These are phyloP conservation scores for Bassia scoparia DNA, from an alignment of 148 eudicot genomes.

Conservation along the genomic window DNA sequence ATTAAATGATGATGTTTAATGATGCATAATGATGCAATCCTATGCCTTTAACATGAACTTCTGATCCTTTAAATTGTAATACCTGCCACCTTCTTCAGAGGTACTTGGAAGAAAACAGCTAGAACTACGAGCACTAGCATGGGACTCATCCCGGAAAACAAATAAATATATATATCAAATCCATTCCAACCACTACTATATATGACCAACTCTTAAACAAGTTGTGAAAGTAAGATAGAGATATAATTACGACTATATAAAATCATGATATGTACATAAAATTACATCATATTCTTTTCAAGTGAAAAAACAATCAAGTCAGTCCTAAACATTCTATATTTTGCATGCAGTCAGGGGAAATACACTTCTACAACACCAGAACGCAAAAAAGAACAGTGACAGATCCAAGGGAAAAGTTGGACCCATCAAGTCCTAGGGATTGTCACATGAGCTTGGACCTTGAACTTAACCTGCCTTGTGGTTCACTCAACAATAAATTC, in stretches of 20 bases:
- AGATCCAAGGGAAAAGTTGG: constrained; percentile 57
- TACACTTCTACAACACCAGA: constrained; percentile 76
- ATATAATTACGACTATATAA: too few species aligned
- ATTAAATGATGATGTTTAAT: too few species aligned
- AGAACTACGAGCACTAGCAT: too few species aligned
- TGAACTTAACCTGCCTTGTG: constrained; percentile 78
- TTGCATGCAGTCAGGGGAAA: constrained; percentile 56
- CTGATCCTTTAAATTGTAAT: too few species aligned
- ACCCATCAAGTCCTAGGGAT: constrained; percentile 36
- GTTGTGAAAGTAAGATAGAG: not conserved
- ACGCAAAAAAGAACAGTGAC: constrained; percentile 59
- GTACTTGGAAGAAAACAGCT: too few species aligned
- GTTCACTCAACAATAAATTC: constrained; percentile 28
- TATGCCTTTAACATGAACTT: too few species aligned
- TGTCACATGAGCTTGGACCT: constrained; percentile 77
- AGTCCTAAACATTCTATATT: not conserved
- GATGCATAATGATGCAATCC: too few species aligned
- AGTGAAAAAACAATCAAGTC: not conserved
- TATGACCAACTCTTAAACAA: not conserved
- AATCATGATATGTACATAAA: not conserved
- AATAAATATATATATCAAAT: too few species aligned
- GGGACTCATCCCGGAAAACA: too few species aligned
- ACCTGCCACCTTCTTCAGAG: too few species aligned
- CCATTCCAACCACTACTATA: too few species aligned
- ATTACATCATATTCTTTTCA: not conserved